Percentiles rank a stretch among this genome's conserved stretches.
Conservation (phyloP, 805 yeast genomes). For the Wickerhamiella galacta region DNA sequence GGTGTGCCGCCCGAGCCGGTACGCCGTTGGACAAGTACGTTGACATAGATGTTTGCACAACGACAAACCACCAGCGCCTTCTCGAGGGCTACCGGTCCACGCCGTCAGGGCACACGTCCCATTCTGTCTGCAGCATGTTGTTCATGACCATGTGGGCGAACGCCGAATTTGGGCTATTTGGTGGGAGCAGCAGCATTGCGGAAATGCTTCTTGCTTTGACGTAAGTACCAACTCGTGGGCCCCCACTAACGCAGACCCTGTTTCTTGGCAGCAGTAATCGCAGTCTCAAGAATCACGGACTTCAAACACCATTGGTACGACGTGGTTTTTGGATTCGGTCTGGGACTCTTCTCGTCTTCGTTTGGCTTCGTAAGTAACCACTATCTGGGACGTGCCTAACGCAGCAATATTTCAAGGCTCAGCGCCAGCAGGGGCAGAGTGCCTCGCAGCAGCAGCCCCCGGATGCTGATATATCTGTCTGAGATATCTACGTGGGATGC, state of each 20-base stretch:
- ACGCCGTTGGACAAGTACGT: constrained; percentile 30
- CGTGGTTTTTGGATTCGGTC: constrained; percentile 43
- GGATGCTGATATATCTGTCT: too few relatives aligned
- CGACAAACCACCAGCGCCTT: constrained; percentile 17
- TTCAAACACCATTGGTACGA: constrained; percentile 89
- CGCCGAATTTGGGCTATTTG: constrained; percentile 32
- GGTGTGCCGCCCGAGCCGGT: constrained; percentile 53
- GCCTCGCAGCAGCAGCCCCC: too few relatives aligned
- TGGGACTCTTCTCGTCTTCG: too few relatives aligned
- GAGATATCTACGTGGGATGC: too few relatives aligned
- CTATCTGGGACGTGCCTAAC: too few relatives aligned
- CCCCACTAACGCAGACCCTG: constrained; percentile 16
- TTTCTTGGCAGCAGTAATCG: constrained; percentile 58
- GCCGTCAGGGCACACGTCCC: constrained; percentile 42
- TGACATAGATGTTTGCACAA: constrained; percentile 23
- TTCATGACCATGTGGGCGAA: constrained; percentile 32
- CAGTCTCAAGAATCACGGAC: constrained; percentile 75
- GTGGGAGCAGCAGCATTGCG: constrained; percentile 14
- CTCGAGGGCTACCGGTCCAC: constrained; percentile 39
- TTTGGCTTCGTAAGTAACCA: too few relatives aligned
- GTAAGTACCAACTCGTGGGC: constrained; percentile 1
- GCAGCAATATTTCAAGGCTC: too few relatives aligned
- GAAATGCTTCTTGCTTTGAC: too few relatives aligned
- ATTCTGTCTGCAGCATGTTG: constrained; percentile 34
- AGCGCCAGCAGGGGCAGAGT: too few relatives aligned